Evolutionary conservation across 495 filamentous ascomycete species (phyloP), one percentile per base, ranked within the genome.

Genomic region (Penicillium goetzii): DNA sequence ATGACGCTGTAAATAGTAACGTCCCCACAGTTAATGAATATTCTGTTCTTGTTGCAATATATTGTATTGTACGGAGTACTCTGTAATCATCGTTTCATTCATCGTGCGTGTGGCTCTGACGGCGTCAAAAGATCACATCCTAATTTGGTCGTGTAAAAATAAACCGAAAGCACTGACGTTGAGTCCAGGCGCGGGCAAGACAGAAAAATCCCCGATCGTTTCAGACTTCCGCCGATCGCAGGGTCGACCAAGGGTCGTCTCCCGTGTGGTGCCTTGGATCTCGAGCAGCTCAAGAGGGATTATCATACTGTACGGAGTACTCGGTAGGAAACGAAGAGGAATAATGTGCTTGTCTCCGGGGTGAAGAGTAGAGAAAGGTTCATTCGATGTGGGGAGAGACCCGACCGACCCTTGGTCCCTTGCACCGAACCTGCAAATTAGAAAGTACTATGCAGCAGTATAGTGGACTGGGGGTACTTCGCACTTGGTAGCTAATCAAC

Each of bases 1-100:
- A 58, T 59, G 66, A 69, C 33, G 21, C 61, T 60, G 61, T 60
- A 70, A 70, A 67, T 67, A 70, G 68, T 36, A 69, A 62, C 38
- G 2, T 36, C 62, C 62, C 64, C 68, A 64, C 61, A 23, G 25
- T 45, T 43, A 28, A 34, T 41, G 19, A 34, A n/a, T 33, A 32
- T 61, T 56, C 59, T 55, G 56, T 55, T 56, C 19, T 15, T 21
- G 14, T 45, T 33, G 23, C 15, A 55, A 47, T 47, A 47, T 47
- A 47, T 21, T 17, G 36, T 15, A 38, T 15, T 4, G 7, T 38
- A 3, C 33, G 1, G 17, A 3, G 8, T 23, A n/a, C 21, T 1
- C 54, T n/a, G 19, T 36, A n/a, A 34, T 15, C 21, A 50, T 41
- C 3, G 2, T 41, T 17, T 9, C 36, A 2, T 17, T 41, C 4